Evolutionary conservation across 1,284 basidiomycete species (phyloP).

Genomic region (Austroboletus olivaceoglutinosus): DNA sequence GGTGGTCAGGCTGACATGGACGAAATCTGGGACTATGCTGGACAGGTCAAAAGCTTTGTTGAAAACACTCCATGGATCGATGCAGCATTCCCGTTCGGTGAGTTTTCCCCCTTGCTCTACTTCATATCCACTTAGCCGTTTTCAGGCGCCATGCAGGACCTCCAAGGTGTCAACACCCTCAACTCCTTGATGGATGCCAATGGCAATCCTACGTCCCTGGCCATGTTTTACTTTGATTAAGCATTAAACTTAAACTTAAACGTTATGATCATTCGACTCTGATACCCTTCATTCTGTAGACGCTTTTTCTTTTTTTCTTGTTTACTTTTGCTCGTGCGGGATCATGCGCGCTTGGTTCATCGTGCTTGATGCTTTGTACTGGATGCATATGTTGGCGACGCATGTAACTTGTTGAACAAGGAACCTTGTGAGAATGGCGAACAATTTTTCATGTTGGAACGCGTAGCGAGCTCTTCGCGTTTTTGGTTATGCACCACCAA

Average conservation of each 20-base stretch:
- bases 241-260: not conserved
- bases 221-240: constrained; percentile 28
- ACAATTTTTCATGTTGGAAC: too few relatives aligned
- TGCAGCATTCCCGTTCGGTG: constrained; percentile 67
- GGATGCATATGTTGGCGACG: constrained; percentile 19
- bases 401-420: constrained; percentile 31
- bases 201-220: constrained; percentile 51
- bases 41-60: constrained; percentile 51
- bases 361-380: constrained; percentile 23
- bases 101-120: not conserved
- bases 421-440: not conserved
- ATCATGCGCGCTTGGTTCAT: constrained; percentile 16
- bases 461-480: too few relatives aligned
- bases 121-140: not conserved
- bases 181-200: constrained; percentile 52
- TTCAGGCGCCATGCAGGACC: constrained; percentile 59
- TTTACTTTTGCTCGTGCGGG: constrained; percentile 1
- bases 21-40: constrained; percentile 57
- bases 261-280: constrained; percentile 6
- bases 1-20: constrained; percentile 48
- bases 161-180: constrained; percentile 61
- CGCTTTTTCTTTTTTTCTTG: not conserved
- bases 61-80: constrained; percentile 52
- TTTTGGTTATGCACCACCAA: too few relatives aligned
- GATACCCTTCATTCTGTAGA: constrained; percentile 29